Evolutionary conservation across 2,329 filamentous ascomycete species (phyloP).

Genomic region (Sphaerulina populicola): DNA sequence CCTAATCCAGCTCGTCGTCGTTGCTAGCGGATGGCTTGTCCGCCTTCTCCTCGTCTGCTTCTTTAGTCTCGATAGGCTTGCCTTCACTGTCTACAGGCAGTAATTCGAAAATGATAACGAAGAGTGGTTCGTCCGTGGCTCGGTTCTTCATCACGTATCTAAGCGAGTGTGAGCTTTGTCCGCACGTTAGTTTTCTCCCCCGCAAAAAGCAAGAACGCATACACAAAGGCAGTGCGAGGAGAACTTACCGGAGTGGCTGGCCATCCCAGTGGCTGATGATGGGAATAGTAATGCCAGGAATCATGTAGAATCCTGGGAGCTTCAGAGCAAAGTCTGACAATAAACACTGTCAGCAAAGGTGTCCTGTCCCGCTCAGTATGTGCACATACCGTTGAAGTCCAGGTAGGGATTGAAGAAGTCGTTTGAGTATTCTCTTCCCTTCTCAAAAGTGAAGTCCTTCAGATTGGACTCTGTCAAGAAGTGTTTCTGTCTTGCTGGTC

Average conservation of each 20-base stretch:
- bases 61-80: conserved; percentile 3
- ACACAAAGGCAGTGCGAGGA: conserved; percentile 10
- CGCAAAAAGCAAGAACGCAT: conserved; percentile 1
- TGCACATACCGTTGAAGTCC: conserved; percentile 61
- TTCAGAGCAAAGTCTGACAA: conserved; percentile 57
- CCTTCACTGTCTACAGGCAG: conserved; percentile 51
- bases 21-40: not conserved
- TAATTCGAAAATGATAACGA: conserved; percentile 73
- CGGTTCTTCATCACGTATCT: conserved; percentile 88
- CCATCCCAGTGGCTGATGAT: conserved; percentile 76
- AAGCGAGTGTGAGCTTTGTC: conserved; percentile 64
- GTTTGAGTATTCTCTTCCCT: conserved; percentile 52
- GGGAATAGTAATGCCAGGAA: conserved; percentile 59
- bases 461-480: conserved; percentile 52
- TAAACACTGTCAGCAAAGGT: not conserved
- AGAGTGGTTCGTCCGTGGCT: conserved; percentile 62
- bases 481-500: conserved; percentile 48
- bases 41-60: not conserved
- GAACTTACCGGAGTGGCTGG: conserved; percentile 60
- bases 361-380: not conserved
- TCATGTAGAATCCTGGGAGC: conserved; percentile 50
- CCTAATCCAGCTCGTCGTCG: conserved; percentile 22
- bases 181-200: conserved; percentile 23
- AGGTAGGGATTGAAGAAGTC: conserved; percentile 91
- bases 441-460: conserved; percentile 53